Evolutionary conservation across 192 early-diverging fungal species (phyloP), one percentile per base, ranked within the genome.

Genomic region (Pilaira anomala): DNA sequence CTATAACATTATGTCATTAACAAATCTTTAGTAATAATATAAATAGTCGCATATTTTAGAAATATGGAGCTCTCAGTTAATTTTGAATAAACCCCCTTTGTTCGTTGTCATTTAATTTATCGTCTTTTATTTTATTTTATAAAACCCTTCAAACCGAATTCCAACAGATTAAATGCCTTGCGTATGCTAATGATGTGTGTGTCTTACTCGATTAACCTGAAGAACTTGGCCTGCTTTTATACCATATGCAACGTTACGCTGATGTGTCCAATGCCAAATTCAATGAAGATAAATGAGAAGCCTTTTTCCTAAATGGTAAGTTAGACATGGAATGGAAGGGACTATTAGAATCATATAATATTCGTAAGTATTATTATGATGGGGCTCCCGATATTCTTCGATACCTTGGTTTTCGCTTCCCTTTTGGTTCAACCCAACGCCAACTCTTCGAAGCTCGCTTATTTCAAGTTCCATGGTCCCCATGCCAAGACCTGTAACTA

Each of bases 171-270:
- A 61, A 61, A 49, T 19, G 18, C 3, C 9, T 61, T 3, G 60
- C 60, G 2, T 61, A 61, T 18, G 69, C 63, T 26, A 58, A 71
- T 36, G 63, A 71, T 51, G 29, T 69, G 11, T 13, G 54, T 5
- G 16, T 44, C 1, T 54, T 46, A 13, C 40, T 65, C 21, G 5
- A 14, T 8, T 53, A 54, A 13, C 19, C 24, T 2, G 0, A n/a
- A 0, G 60, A 61, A 14, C 29, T 30, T 18, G 7, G 4, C 14
- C 7, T 5, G 4, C 26, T 54, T 16, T 8, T 8, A 9, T 4
- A 29, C 14, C 52, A 54, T 30, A 2, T 54, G 24, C 3, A 12
- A 2, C 8, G 9, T 1, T 54, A 54, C 13, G 9, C 25, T 26
- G 13, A 3, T 36, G 44, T 36, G 2, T 36, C 45, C 12, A 61